phyloP scores from a whole-genome alignment of 163 green algal genomes.

The Chloromonas sp. region DNA sequence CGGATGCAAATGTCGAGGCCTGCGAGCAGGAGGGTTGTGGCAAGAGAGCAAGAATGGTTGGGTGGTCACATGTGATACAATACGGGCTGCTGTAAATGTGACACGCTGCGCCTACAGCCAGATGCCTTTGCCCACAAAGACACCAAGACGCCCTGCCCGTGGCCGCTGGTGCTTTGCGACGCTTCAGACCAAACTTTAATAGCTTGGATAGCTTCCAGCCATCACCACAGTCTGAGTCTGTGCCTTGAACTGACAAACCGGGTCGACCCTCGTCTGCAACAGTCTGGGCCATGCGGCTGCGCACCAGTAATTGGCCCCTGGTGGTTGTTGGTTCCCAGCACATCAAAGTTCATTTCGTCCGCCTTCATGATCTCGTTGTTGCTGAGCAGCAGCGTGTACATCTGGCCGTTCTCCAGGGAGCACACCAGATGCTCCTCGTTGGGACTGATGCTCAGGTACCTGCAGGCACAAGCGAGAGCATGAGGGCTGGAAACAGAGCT shows the following conservation, averaged over 20 bases:
- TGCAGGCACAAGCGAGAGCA: conserved; percentile 1
- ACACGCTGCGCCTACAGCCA: too few relatives aligned
- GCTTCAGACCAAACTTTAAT: too few relatives aligned
- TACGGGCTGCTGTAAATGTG: too few relatives aligned
- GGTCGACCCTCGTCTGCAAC: too few relatives aligned
- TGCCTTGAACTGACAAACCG: too few relatives aligned
- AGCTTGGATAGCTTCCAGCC: too few relatives aligned
- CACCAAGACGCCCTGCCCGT: too few relatives aligned
- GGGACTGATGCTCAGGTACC: conserved; percentile 60
- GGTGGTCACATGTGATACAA: neutral
- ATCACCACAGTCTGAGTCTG: too few relatives aligned
- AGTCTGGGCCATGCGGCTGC: neutral
- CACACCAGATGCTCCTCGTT: conserved; percentile 71
- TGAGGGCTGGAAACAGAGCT: too few relatives aligned
- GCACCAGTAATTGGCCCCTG: conserved; percentile 11
- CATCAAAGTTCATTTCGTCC: conserved; percentile 76
- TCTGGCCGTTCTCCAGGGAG: conserved; percentile 47
- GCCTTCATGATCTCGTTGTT: conserved; percentile 73
- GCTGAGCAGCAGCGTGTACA: conserved; percentile 57
- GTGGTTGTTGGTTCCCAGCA: conserved; percentile 43
- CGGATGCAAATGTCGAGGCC: conserved; percentile 73
- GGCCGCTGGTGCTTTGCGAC: too few relatives aligned
- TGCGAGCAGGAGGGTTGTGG: conserved; percentile 6
- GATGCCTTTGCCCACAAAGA: too few relatives aligned
- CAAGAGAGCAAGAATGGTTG: neutral